Evolutionary conservation across 106 monocot genomes (phyloP).

Genomic region (Apostasia ramifera): DNA sequence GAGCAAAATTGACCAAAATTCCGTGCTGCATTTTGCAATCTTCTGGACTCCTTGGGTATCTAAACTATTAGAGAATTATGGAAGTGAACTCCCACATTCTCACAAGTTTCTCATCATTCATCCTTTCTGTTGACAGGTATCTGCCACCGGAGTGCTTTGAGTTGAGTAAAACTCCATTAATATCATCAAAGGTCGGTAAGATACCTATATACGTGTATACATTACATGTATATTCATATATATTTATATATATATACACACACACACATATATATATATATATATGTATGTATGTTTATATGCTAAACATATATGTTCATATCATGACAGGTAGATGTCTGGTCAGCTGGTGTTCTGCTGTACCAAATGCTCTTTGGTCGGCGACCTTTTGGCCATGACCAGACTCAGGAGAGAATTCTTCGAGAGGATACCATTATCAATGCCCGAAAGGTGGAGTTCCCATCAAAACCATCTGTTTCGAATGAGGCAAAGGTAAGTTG

Average conservation of each 20-base stretch:
- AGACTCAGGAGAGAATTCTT: constrained; percentile 95
- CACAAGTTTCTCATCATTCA: neutral
- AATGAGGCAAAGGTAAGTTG: constrained; percentile 82
- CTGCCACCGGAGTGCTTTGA: constrained; percentile 99
- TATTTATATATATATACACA: too few relatives aligned
- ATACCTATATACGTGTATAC: too few relatives aligned
- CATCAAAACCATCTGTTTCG: constrained; percentile 76
- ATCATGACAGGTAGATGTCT: constrained; percentile 79
- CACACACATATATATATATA: too few relatives aligned
- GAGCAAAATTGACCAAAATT: neutral
- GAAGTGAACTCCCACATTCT: too few relatives aligned
- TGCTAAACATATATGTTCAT: too few relatives aligned
- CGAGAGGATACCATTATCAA: constrained; percentile 96
- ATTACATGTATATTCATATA: too few relatives aligned
- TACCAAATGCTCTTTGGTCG: constrained; percentile 98
- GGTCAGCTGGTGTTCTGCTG: constrained; percentile 89
- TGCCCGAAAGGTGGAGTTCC: constrained; percentile 94
- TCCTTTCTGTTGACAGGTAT: constrained; percentile 57
- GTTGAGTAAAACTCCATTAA: constrained; percentile 83
- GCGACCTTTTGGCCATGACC: constrained; percentile 96
- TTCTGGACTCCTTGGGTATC: neutral
- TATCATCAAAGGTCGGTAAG: constrained; percentile 86
- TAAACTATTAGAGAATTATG: too few relatives aligned
- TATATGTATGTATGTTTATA: too few relatives aligned
- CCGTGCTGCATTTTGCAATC: neutral